Conservation (phyloP, 1,284 basidiomycete species). For the Fistulina hepatica region DNA sequence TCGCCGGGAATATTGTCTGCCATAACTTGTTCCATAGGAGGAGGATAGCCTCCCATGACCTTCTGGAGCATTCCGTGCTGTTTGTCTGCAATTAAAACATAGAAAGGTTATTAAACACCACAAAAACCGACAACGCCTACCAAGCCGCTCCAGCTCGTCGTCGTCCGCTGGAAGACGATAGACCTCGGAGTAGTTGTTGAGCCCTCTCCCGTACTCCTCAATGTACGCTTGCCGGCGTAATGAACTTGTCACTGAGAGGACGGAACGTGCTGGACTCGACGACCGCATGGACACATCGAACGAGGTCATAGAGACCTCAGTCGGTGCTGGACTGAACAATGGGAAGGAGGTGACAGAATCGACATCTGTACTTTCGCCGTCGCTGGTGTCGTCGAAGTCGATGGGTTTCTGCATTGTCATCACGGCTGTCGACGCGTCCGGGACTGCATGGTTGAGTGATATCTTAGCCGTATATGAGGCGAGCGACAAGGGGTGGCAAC, state of each 20-base stretch:
- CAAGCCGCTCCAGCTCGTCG: constrained; percentile 57
- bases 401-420: constrained; percentile 8
- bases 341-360: constrained; percentile 28
- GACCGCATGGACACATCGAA: constrained; percentile 42
- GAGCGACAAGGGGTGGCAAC: no score
- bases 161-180: constrained; percentile 68
- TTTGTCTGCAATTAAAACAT: constrained; percentile 32
- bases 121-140: constrained; percentile 29
- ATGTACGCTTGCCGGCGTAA: constrained; percentile 46
- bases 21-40: constrained; percentile 44
- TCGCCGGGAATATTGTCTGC: constrained; percentile 44
- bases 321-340: constrained; percentile 28
- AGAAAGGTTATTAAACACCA: constrained; percentile 1
- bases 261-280: constrained; percentile 52
- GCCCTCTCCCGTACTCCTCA: constrained; percentile 53
- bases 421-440: no score
- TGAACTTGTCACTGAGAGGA: constrained; percentile 55
- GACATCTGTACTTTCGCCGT: constrained; percentile 25
- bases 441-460: no score
- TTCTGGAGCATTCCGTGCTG: constrained; percentile 57
- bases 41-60: constrained; percentile 55
- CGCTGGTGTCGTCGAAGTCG: constrained; percentile 24
- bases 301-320: constrained; percentile 34
- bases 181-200: constrained; percentile 70
- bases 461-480: no score